Conservation (phyloP, 805 yeast genomes). For the Candida vaughaniae region DNA sequence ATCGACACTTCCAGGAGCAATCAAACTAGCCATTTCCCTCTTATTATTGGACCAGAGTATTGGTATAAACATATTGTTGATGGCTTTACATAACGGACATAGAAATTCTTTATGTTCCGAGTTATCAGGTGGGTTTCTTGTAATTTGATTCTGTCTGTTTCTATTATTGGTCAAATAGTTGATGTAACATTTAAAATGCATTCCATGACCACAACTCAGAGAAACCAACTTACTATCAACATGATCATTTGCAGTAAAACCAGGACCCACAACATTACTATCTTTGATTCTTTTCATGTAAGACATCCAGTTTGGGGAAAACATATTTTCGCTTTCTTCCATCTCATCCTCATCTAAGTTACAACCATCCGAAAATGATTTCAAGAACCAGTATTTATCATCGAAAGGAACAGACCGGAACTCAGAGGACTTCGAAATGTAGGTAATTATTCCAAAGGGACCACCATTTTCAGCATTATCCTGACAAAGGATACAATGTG, state of each 20-base stretch:
- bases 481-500: constrained; percentile 79
- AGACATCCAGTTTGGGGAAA: constrained; percentile 33
- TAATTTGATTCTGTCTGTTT: constrained; percentile 64
- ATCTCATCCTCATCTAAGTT: constrained; percentile 36
- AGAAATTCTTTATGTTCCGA: constrained; percentile 67
- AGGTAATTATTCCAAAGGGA: constrained; percentile 73
- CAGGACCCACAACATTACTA: constrained; percentile 62
- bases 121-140: constrained; percentile 80
- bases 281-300: constrained; percentile 38
- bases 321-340: constrained; percentile 14
- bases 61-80: constrained; percentile 83
- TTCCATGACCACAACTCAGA: constrained; percentile 90
- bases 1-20: constrained; percentile 15
- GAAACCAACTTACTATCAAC: constrained; percentile 49
- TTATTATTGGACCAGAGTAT: constrained; percentile 57
- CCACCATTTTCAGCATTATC: constrained; percentile 66
- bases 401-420: constrained; percentile 64
- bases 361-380: constrained; percentile 53
- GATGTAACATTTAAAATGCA: constrained; percentile 78
- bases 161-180: constrained; percentile 59
- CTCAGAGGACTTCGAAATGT: constrained; percentile 56
- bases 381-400: constrained; percentile 62
- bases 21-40: constrained; percentile 23
- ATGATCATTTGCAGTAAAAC: constrained; percentile 49
- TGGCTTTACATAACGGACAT: constrained; percentile 89